Evolutionary conservation across 345 rosid genomes (phyloP), one percentile per base, ranked within the genome.

Genomic region (Citrus reticulata): DNA sequence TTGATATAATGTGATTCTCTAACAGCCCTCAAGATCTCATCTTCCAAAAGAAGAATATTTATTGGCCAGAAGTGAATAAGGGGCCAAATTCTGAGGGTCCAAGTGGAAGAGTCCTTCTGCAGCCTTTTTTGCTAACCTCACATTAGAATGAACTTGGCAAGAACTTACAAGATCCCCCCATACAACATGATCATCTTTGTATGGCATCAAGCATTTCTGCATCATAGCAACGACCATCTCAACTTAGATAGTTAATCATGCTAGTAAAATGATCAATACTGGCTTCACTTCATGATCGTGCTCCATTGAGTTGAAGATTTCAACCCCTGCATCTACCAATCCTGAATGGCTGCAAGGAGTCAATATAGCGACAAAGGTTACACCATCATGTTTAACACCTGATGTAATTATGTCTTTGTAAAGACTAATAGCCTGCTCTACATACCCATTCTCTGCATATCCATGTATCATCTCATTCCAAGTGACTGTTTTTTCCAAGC

Each of bases 381-480:
- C 73, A 58, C 24, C 39, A 69, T 93, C 93, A 1, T 90, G 88
- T 65, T 88, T 87, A 78, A 74, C 83, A 25, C 87, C 91, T 11
- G 79, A 39, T 76, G 82, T 77, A 73, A 91, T 79, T 92, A 90
- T 87, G 73, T 83, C 57, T 78, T 72, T 74, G 81, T 84, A 94
- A 49, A 94, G 87, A 70, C n/a, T 30, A 78, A 92, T 85, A 59
- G 94, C 94, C 67, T 88, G 89, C 30, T 81, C 49, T 72, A 93
- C 95, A 70, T 60, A 75, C 68, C 95, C 96, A 20, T 87, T 83
- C 76, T 90, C 93, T 30, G 93, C 98, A 85, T 93, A 90, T 32
- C 97, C 96, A 75, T 93, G 95, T 78, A 94, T 90, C 89, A 92
- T 91, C 88, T 91, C 97, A 67, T 93, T 94, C 94, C 96, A 94